Percentiles rank a stretch among this genome's conserved stretches.
Conservation (phyloP, 2,329 filamentous ascomycete species). For the Tolypocladium tropicale region DNA sequence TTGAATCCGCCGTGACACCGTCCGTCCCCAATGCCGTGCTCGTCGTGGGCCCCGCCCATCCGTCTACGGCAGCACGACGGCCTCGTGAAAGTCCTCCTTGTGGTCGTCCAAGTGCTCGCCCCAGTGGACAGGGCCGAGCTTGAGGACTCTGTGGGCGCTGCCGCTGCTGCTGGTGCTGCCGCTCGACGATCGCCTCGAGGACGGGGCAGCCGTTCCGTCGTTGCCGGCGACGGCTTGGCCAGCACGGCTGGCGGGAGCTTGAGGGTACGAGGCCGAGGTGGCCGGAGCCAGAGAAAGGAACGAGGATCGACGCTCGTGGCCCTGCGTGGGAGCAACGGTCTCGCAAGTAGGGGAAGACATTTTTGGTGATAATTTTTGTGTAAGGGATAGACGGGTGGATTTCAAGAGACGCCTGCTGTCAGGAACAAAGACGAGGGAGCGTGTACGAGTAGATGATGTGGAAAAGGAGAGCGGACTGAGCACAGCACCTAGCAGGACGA, state of each 20-base stretch:
- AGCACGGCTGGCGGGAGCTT: constrained; percentile 21
- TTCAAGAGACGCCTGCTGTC: background rate
- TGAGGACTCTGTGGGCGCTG: constrained; percentile 42
- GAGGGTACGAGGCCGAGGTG: constrained; percentile 46
- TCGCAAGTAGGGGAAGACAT: constrained; percentile 4
- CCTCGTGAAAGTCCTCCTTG: constrained; percentile 45
- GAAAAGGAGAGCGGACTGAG: background rate
- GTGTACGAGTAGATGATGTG: background rate
- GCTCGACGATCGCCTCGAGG: constrained; percentile 42
- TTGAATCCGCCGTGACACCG: background rate
- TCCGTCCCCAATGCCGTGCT: background rate
- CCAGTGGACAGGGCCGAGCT: constrained; percentile 55
- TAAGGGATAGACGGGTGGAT: background rate
- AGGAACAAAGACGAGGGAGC: too few relatives aligned
- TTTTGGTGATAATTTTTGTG: background rate
- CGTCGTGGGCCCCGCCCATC: background rate
- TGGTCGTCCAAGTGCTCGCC: constrained; percentile 48
- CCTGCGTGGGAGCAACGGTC: background rate
- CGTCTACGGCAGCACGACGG: constrained; percentile 15
- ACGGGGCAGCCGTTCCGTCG: constrained; percentile 11
- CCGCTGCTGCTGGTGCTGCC: constrained; percentile 34
- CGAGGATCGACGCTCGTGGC: background rate
- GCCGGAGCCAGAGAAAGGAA: constrained; percentile 51
- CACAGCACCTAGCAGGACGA: background rate
- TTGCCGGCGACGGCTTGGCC: constrained; percentile 10